Base-by-base conservation (phyloP, 257 asterid species). In the Plantago elongata region DNA sequence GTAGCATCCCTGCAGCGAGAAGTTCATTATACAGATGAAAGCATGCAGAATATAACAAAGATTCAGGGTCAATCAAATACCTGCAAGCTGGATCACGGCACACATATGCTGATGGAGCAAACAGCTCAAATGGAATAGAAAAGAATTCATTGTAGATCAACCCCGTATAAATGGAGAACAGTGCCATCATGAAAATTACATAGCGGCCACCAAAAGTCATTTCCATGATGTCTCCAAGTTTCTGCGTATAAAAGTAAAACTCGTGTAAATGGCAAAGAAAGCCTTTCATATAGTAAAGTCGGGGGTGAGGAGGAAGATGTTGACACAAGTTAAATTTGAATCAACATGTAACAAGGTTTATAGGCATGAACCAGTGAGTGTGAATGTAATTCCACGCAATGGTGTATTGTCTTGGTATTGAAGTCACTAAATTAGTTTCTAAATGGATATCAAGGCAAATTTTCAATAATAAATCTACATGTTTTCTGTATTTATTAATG, bases 141-240 rank as follows among this genome's bases (percentile, higher is more conserved):
- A 89, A 93, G 76, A 89, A 93, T 64, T 93, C 99, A 60, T 93
- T 89, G 71, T 93, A 93, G 76, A 93, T 87, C 62, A 93, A 68
- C 65, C 99, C 99, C 22, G 99, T 93, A 81, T 82, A 93, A 74
- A 93, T 87, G 74, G 99, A 93, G 80, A 93, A 93, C 37, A 93
- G 67, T 15, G 99, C 47, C 99, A 93, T 93, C 94, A 93, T n/a
- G 66, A 93, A 1, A 68, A 93, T 89, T 14, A 93, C 95, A 63
- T 93, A 93, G 66, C 99, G 96, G 63, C 99, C 99, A 43, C 97
- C 96, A 61, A 93, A 93, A 55, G 96, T 69, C 97, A 93, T 87
- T 63, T 89, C 99, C 92, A 78, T 85, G 69, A 93, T 89, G 85
- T 93, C 99, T 44, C 97, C 99, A 66, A 93, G 96, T 87, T 93